These are phyloP conservation scores for Micromonas pusilla DNA, from an alignment of 139 green algal genomes.

Conservation along the genomic window DNA sequence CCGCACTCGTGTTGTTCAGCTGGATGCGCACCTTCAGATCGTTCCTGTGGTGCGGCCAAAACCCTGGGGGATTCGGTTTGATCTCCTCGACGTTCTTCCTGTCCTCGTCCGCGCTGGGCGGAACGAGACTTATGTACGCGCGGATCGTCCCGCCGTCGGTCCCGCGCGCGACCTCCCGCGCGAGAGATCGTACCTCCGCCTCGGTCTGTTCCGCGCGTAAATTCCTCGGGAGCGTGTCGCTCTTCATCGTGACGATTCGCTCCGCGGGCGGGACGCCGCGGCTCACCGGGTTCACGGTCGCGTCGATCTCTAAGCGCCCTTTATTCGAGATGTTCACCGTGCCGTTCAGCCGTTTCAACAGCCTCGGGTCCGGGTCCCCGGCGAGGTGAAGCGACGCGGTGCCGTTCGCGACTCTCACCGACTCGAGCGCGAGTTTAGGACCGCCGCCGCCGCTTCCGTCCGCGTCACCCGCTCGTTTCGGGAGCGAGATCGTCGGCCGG, in stretches of 20 bases:
- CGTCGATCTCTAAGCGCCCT: conserved; percentile 49
- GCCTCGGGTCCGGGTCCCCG: conserved; percentile 20
- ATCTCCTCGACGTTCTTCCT: background rate
- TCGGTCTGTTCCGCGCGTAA: background rate
- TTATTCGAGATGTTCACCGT: conserved; percentile 53
- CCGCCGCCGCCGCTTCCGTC: no score
- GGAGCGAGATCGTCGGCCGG: conserved; percentile 55
- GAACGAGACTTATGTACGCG: background rate
- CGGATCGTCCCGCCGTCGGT: conserved; percentile 9
- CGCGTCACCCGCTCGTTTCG: background rate
- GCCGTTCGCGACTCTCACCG: background rate
- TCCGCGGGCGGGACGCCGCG: background rate
- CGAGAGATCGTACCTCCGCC: background rate
- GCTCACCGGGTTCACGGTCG: background rate
- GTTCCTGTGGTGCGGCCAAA: conserved; percentile 12
- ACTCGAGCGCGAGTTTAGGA: background rate
- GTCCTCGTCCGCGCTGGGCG: background rate
- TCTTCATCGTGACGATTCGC: background rate
- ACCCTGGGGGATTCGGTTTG: background rate
- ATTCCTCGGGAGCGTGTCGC: background rate
- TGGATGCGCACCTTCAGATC: conserved; percentile 49
- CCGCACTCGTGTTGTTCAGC: conserved; percentile 59
- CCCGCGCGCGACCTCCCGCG: background rate
- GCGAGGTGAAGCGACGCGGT: background rate
- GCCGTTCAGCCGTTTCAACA: conserved; percentile 41